Percentiles rank a stretch among this genome's conserved stretches.
phyloP scores from a whole-genome alignment of 768 basidiomycete species.

The Termitomyces bulborhizus region DNA sequence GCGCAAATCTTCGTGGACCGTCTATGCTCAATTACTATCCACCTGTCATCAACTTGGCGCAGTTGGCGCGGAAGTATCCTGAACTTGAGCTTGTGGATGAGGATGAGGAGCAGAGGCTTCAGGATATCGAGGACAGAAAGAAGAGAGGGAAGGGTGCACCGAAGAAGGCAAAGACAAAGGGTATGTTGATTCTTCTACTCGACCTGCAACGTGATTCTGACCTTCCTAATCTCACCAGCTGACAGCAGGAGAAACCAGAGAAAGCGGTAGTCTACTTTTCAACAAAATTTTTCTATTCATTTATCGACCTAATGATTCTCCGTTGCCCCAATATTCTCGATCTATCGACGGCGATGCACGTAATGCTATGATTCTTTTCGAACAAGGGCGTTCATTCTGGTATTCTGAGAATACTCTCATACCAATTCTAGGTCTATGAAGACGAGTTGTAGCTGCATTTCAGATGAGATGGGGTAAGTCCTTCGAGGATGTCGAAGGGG shows the following conservation, averaged over 20 bases:
- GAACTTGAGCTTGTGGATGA: conserved; percentile 57
- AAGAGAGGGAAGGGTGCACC: conserved; percentile 80
- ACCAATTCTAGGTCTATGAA: neutral
- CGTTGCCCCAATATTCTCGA: neutral
- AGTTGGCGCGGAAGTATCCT: conserved; percentile 45
- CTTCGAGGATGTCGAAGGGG: neutral
- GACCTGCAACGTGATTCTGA: neutral
- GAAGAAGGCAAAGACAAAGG: conserved; percentile 67
- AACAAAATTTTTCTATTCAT: neutral
- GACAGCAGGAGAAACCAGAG: conserved; percentile 47
- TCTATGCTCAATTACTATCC: conserved; percentile 86
- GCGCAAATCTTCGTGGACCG: conserved; percentile 74
- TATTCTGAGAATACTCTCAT: neutral
- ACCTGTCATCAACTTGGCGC: conserved; percentile 44
- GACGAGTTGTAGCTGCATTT: neutral
- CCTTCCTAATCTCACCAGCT: conserved; percentile 21
- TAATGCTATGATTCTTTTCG: neutral
- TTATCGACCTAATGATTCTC: neutral
- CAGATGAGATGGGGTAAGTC: neutral
- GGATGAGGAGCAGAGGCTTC: conserved; percentile 59
- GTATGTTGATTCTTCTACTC: conserved; percentile 30
- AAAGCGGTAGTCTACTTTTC: conserved; percentile 24
- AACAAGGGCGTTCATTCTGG: too few relatives aligned
- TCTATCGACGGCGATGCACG: neutral
- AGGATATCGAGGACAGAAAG: conserved; percentile 63